phyloP scores from a whole-genome alignment of 2,329 filamentous ascomycete genomes.

The Sporothrix globosa region DNA sequence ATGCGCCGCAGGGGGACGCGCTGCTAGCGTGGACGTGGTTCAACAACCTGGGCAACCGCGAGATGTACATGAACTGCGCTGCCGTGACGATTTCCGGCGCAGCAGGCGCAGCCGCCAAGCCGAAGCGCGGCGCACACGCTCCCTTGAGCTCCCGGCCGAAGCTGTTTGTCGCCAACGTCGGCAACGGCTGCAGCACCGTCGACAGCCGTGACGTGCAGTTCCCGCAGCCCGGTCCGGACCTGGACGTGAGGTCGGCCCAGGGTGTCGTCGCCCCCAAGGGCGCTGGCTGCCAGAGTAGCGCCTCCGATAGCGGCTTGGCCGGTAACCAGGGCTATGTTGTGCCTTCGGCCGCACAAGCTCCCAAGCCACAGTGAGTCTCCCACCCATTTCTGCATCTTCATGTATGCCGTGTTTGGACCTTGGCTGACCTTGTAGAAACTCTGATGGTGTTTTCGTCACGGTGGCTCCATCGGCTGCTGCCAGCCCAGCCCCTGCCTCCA shows the following conservation, averaged over 20 bases:
- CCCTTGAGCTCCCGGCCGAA: conserved; percentile 29
- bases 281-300: conserved; percentile 35
- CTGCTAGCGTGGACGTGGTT: conserved; percentile 79
- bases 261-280: conserved; percentile 47
- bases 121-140: conserved; percentile 67
- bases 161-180: conserved; percentile 33
- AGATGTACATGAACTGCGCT: conserved; percentile 89
- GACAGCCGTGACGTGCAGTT: conserved; percentile 36
- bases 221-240: conserved; percentile 33
- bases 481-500: conserved; percentile 42
- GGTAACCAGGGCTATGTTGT: neutral
- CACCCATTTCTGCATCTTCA: neutral
- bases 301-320: neutral
- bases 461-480: conserved; percentile 35
- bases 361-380: neutral
- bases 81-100: conserved; percentile 55
- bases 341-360: neutral
- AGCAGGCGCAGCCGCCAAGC: neutral
- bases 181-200: conserved; percentile 34
- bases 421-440: neutral
- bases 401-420: neutral
- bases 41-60: conserved; percentile 75
- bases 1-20: conserved; percentile 60
- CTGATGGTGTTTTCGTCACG: conserved; percentile 48
- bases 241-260: conserved; percentile 67